Conservation (phyloP, 208 protist genomes). For the Crithidia thermophila region DNA sequence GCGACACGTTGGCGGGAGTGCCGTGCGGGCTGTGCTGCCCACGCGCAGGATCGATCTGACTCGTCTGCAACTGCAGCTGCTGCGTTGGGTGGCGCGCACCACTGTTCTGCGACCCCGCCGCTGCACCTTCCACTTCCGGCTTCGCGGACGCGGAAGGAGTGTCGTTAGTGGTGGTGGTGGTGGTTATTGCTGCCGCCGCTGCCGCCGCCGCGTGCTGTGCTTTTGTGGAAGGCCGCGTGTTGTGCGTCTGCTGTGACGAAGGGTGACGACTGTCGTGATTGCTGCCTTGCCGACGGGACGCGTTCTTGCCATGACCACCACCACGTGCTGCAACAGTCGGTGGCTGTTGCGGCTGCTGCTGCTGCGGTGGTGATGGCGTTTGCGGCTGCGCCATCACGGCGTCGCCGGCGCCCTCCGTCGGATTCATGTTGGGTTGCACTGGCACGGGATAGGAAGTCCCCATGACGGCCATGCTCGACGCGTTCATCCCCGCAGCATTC, state of each 20-base stretch:
- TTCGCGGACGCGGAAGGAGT: too few species aligned
- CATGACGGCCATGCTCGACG: not conserved
- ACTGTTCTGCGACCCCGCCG: not conserved
- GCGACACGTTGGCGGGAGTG: not conserved
- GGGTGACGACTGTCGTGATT: not conserved
- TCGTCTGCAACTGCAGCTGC: not conserved
- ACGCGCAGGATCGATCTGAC: not conserved
- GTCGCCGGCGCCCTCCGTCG: not conserved
- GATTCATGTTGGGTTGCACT: too few species aligned
- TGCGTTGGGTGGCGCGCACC: too few species aligned
- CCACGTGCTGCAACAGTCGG: not conserved
- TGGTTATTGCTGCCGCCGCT: too few species aligned
- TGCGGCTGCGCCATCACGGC: not conserved
- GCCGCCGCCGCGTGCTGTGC: not conserved
- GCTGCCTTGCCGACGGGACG: not conserved
- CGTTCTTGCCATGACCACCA: not conserved
- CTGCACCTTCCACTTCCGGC: not conserved
- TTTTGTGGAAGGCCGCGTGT: not conserved
- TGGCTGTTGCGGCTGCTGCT: not conserved
- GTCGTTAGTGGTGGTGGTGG: not conserved
- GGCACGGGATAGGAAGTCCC: too few species aligned
- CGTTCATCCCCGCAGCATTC: not conserved
- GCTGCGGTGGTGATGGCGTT: not conserved
- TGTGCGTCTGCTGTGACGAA: not conserved
- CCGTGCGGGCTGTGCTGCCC: conserved; percentile 1